phyloP scores from a whole-genome alignment of 176 grass and related monocot species.

The Phoenix roebelenii region DNA sequence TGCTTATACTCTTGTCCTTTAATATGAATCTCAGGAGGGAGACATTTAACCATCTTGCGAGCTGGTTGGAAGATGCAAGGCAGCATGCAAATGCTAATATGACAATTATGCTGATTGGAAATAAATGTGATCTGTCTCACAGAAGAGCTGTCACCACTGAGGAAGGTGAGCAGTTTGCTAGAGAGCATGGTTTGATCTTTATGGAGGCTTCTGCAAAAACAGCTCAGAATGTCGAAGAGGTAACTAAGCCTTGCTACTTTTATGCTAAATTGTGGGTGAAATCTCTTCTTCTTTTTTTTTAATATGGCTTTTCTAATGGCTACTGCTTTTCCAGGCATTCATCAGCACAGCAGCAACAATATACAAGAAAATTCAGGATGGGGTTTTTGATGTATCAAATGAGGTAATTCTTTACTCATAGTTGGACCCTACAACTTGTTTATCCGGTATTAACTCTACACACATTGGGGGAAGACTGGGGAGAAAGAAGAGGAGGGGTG shows the following conservation, averaged over 20 bases:
- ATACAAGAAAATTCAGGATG: constrained; percentile 80
- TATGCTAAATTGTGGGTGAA: neutral
- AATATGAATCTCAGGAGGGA: constrained; percentile 37
- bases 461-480: neutral
- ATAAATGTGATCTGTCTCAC: constrained; percentile 60
- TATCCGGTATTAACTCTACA: neutral
- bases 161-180: constrained; percentile 74
- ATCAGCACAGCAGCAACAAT: constrained; percentile 59
- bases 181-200: constrained; percentile 62
- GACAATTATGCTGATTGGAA: constrained; percentile 73
- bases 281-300: neutral
- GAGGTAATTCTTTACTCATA: constrained; percentile 28
- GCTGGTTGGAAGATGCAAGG: constrained; percentile 76
- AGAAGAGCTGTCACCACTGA: constrained; percentile 61
- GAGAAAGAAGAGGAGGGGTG: neutral
- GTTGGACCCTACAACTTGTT: neutral
- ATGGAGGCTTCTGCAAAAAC: constrained; percentile 82
- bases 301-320: neutral
- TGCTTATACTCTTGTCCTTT: neutral
- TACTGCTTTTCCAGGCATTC: constrained; percentile 36
- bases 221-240: constrained; percentile 63
- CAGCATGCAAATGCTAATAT: constrained; percentile 68
- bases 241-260: constrained; percentile 6
- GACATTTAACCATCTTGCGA: constrained; percentile 74
- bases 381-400: constrained; percentile 75